phyloP scores from a whole-genome alignment of 2,329 filamentous ascomycete genomes.

The Alternaria rosae region DNA sequence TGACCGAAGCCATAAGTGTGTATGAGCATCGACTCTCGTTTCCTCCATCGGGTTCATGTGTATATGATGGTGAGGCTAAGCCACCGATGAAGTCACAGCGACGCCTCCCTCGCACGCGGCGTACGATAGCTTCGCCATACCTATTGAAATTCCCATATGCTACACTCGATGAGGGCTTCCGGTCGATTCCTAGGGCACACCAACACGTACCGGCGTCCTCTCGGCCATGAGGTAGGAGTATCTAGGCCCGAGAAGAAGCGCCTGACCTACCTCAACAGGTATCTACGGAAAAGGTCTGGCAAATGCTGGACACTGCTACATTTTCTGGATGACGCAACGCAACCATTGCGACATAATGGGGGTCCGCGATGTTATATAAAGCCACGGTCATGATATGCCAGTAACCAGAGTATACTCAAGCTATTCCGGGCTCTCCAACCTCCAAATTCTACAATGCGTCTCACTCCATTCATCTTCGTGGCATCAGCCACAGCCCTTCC shows the following conservation, averaged over 20 bases:
- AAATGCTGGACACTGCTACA: neutral
- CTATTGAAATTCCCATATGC: neutral
- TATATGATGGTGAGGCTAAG: neutral
- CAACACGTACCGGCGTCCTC: neutral
- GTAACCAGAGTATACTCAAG: neutral
- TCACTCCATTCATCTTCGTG: neutral
- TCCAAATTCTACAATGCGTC: neutral
- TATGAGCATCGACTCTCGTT: neutral
- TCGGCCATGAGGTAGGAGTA: neutral
- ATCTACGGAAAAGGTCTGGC: neutral
- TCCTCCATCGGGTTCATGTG: neutral
- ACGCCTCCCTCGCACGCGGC: neutral
- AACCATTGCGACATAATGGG: neutral
- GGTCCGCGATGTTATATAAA: neutral
- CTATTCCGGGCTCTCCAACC: neutral
- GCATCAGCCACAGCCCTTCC: neutral
- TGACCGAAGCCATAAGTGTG: neutral
- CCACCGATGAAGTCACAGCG: neutral
- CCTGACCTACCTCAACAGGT: neutral
- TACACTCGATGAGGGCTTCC: neutral
- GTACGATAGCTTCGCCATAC: neutral
- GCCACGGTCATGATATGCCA: neutral
- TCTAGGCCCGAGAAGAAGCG: neutral
- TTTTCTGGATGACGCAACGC: neutral
- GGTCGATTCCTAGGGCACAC: neutral